Evolutionary conservation across 495 filamentous ascomycete species (phyloP).

Genomic region (Tuber borchii): DNA sequence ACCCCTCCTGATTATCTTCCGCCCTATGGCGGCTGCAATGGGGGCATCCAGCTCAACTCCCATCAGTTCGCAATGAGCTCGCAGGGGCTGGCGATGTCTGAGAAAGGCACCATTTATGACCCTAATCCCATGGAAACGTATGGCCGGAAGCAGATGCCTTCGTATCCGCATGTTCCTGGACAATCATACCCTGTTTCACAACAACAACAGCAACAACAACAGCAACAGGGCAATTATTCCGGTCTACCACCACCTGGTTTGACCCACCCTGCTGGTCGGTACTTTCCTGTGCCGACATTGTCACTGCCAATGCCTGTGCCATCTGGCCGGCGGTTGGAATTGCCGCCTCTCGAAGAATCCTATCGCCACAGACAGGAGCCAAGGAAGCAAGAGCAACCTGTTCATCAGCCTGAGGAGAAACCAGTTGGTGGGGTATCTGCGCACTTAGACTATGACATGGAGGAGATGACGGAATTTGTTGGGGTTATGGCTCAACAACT

Average conservation of each 20-base stretch:
- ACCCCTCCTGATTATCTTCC: slow-evolving; percentile 40
- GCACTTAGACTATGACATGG: slow-evolving; percentile 97
- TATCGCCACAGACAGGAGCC: slow-evolving; percentile 34
- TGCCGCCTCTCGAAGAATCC: slow-evolving; percentile 34
- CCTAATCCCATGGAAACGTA: slow-evolving; percentile 27
- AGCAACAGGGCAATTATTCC: slow-evolving; percentile 37
- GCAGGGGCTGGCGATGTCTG: slow-evolving; percentile 31
- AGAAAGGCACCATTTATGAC: slow-evolving; percentile 34
- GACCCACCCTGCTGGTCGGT: slow-evolving; percentile 35
- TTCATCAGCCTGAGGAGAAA: slow-evolving; percentile 36
- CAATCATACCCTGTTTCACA: slow-evolving; percentile 30
- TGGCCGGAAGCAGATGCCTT: slow-evolving; percentile 24
- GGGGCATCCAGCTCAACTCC: slow-evolving; percentile 25
- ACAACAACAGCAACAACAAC: too few species aligned
- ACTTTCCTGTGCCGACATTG: slow-evolving; percentile 30
- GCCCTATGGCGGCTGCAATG: slow-evolving; percentile 25
- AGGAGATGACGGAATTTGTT: slow-evolving; percentile 96
- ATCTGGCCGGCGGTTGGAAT: slow-evolving; percentile 29
- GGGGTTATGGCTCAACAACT: slow-evolving; percentile 81
- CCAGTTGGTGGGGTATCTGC: slow-evolving; percentile 77
- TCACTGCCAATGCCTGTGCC: slow-evolving; percentile 8
- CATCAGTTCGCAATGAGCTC: slow-evolving; percentile 32
- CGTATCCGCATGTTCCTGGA: slow-evolving; percentile 16
- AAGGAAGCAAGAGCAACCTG: slow-evolving; percentile 34
- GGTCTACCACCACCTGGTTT: slow-evolving; percentile 38